These are phyloP conservation scores for Hibiscus mutabilis DNA, from an alignment of 345 rosid species.

Conservation along the genomic window DNA sequence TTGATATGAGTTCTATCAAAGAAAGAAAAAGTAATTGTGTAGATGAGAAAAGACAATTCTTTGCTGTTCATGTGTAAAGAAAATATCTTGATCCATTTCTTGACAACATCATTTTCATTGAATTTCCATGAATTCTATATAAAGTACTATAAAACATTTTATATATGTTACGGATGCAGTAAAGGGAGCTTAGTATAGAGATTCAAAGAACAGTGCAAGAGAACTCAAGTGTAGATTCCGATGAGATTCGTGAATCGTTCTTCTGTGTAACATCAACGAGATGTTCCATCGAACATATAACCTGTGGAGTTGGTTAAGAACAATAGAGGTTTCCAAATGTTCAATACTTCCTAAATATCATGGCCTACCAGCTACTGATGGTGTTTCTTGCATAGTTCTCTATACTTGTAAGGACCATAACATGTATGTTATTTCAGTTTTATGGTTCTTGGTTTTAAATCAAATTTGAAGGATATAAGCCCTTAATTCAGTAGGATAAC, in stretches of 20 bases:
- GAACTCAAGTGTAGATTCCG: not conserved
- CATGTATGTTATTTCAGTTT: not conserved
- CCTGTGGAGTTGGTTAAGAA: not conserved
- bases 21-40: not conserved
- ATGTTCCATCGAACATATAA: not conserved
- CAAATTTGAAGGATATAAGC: not conserved
- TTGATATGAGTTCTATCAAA: not conserved
- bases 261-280: not conserved
- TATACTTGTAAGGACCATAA: not conserved
- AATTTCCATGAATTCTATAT: not conserved
- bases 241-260: not conserved
- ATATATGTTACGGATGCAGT: not conserved
- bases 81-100: not conserved
- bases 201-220: not conserved
- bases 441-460: not conserved
- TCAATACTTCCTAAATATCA: not conserved
- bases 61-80: not conserved
- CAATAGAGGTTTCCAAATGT: not conserved
- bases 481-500: not conserved
- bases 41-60: not conserved
- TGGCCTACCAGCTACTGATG: not conserved
- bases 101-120: not conserved
- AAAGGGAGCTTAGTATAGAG: not conserved
- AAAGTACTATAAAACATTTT: not conserved
- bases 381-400: not conserved